phyloP scores from a whole-genome alignment of 1,284 basidiomycete species.

The Heliocybe sulcata region DNA sequence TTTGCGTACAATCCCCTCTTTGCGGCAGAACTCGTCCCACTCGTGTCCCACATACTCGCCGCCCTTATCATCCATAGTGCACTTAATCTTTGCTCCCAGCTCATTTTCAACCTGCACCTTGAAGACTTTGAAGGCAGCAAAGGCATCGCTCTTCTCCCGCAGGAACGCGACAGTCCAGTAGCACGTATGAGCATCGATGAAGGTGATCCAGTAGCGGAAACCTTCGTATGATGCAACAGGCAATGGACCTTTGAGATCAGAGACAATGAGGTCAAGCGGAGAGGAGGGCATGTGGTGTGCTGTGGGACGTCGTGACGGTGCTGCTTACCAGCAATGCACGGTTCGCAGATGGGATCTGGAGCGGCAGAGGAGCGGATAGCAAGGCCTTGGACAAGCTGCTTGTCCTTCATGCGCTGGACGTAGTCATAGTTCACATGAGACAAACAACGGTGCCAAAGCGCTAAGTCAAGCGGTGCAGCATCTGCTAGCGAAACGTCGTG shows the following conservation, averaged over 20 bases:
- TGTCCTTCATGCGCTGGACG: constrained; percentile 2
- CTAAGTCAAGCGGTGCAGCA: constrained; percentile 11
- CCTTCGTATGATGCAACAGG: constrained; percentile 16
- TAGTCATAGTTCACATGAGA: constrained; percentile 7
- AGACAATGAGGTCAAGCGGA: constrained; percentile 23
- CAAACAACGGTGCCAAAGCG: constrained; percentile 10
- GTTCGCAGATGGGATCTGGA: constrained; percentile 13
- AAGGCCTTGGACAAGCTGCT: constrained; percentile 5
- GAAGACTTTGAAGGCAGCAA: constrained; percentile 21
- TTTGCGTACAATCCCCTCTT: constrained; percentile 20
- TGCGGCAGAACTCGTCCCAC: constrained; percentile 14
- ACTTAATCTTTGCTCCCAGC: constrained; percentile 17
- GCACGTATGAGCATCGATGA: constrained; percentile 23
- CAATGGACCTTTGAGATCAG: constrained; percentile 26
- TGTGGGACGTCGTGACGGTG: constrained; percentile 14
- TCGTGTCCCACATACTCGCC: constrained; percentile 19
- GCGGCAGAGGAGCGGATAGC: background rate
- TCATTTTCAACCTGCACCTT: constrained; percentile 22
- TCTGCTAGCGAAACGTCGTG: constrained; percentile 1
- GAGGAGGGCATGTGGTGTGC: constrained; percentile 3
- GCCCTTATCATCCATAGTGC: constrained; percentile 22
- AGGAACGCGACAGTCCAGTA: constrained; percentile 17
- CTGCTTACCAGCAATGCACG: constrained; percentile 16
- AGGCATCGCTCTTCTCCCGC: constrained; percentile 23
- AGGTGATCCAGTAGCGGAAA: constrained; percentile 24